Evolutionary conservation across 345 rosid genomes (phyloP), one percentile per base, ranked within the genome.

Genomic region (Brassica napus): DNA sequence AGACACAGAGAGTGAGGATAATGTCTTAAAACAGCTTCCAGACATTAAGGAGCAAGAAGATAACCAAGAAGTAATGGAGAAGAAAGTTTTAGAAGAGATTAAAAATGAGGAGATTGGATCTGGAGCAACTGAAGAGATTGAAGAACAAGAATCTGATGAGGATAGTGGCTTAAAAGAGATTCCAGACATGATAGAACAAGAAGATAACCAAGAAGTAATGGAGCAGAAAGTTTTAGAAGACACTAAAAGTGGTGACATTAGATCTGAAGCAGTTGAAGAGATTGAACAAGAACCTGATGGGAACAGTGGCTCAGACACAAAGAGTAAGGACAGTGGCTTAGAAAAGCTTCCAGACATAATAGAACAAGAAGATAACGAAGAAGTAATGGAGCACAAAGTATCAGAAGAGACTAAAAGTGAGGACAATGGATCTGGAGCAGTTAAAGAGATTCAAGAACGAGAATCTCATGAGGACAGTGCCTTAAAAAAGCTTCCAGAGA

Each of bases 221-320:
- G 68, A 68, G 59, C 7, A 76, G 44, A 15, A 37, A 72, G n/a
- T 21, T 35, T 72, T 58, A 42, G 54, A 62, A 78, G 68, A 65
- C 18, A 28, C 37, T 72, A 21, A 55, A 37, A 35, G 58, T 63
- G 81, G 16, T 11, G 76, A 65, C 28, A 7, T 1, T 55, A 60
- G 24, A 71, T 54, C 47, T 4, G 55, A 12, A 65, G 61, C 26
- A 54, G 12, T 10, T 39, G 47, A 39, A 10, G 47, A 39, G 47
- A 39, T 10, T 3, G 47, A 39, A 39, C 47, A 39, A 39, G 47
- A 39, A 39, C 10, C 47, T 39, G 47, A 9, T 39, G 47, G 37
- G 16, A 71, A 71, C 5, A 35, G 14, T 54, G 58, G 15, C 23
- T 52, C 52, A 26, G 69, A 44, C 11, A 9, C 44, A 39, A 9